Evolutionary conservation across 306 rosid species (phyloP).

Genomic region (Ormosia semicastrata): DNA sequence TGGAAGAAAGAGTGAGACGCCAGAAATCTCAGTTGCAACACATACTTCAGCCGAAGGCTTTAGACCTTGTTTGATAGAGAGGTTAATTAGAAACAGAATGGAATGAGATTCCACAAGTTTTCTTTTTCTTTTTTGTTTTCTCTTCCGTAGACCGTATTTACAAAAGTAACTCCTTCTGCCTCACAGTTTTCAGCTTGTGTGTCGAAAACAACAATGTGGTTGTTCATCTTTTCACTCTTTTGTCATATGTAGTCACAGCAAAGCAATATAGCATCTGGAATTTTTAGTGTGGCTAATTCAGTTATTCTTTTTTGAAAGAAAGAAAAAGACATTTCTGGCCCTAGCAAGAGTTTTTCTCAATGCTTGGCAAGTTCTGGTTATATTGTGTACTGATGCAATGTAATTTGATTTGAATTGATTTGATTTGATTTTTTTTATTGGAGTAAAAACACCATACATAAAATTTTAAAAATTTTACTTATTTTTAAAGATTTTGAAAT

Average conservation of each 20-base stretch:
- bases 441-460: not conserved
- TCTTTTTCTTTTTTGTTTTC: not conserved
- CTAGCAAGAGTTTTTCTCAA: not conserved
- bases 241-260: not conserved
- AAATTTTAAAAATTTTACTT: too few relatives aligned
- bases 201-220: not conserved
- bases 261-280: not conserved
- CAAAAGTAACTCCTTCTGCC: not conserved
- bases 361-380: not conserved
- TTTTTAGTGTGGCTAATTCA: not conserved
- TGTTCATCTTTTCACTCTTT: not conserved
- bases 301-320: not conserved
- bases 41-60: too few relatives aligned
- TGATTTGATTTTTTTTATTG: not conserved
- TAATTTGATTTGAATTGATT: too few relatives aligned
- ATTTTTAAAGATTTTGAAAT: not conserved
- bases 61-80: too few relatives aligned
- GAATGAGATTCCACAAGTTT: not conserved
- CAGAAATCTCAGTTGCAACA: too few relatives aligned
- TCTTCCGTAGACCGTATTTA: not conserved
- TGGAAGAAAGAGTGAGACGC: too few relatives aligned
- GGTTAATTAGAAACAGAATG: not conserved
- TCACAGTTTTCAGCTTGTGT: not conserved
- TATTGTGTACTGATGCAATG: not conserved
- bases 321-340: not conserved